These are phyloP conservation scores for Castanopsis chinensis DNA, from an alignment of 306 rosid species.

Conservation along the genomic window DNA sequence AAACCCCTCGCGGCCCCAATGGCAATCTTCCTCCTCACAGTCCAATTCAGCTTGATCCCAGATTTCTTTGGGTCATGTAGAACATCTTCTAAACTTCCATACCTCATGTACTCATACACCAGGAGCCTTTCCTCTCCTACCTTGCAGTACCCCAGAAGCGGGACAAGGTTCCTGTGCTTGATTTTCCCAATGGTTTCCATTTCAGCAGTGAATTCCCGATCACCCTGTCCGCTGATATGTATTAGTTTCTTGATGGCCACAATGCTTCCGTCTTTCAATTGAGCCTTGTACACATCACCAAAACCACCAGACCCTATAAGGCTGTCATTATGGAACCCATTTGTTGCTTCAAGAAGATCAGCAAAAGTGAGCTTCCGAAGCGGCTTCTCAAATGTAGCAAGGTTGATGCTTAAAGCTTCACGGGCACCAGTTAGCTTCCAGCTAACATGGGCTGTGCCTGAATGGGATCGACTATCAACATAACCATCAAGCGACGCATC, in stretches of 20 bases:
- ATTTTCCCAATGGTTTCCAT: conserved; percentile 99
- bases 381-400: conserved; percentile 87
- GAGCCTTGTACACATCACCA: conserved; percentile 94
- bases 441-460: conserved; percentile 49
- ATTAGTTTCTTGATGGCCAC: conserved; percentile 95
- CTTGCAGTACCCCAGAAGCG: conserved; percentile 92
- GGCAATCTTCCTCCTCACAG: conserved; percentile 81
- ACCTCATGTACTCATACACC: conserved; percentile 92
- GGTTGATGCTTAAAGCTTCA: conserved; percentile 88
- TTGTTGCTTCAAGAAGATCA: conserved; percentile 86
- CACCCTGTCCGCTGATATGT: conserved; percentile 94
- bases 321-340: conserved; percentile 83
- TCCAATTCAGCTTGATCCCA: conserved; percentile 79
- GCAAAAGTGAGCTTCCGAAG: conserved; percentile 82
- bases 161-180: conserved; percentile 92
- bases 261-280: conserved; percentile 76
- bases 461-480: conserved; percentile 54
- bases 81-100: conserved; percentile 94
- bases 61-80: conserved; percentile 70
- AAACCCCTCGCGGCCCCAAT: conserved; percentile 89
- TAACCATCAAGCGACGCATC: conserved; percentile 61
- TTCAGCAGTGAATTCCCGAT: conserved; percentile 95
- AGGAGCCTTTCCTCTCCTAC: conserved; percentile 89
- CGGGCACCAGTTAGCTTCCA: conserved; percentile 79
- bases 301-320: conserved; percentile 86